phyloP scores from a whole-genome alignment of 345 rosid species.

The Carallia brachiata region DNA sequence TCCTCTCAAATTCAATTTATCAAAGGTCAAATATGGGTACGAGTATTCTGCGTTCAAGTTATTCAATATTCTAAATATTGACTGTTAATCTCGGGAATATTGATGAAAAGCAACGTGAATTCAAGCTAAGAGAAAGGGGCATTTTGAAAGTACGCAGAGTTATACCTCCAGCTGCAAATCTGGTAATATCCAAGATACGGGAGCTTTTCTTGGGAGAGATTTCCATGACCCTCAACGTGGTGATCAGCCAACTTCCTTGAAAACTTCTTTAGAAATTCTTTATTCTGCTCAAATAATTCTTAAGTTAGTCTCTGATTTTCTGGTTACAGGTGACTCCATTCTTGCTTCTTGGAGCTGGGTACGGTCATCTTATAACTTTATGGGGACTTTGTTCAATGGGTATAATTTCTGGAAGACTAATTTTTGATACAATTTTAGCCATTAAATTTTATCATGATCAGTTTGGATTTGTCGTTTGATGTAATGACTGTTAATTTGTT shows the following conservation, averaged over 20 bases:
- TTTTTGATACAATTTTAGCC: neutral
- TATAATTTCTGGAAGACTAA: slow-evolving; percentile 20
- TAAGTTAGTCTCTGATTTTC: slow-evolving; percentile 8
- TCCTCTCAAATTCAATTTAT: slow-evolving; percentile 71
- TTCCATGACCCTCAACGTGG: slow-evolving; percentile 83
- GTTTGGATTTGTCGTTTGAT: neutral
- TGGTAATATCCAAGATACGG: slow-evolving; percentile 58
- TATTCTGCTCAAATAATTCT: slow-evolving; percentile 9
- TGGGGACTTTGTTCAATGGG: slow-evolving; percentile 77
- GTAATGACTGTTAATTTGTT: slow-evolving; percentile 9
- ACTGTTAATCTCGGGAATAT: slow-evolving; percentile 38
- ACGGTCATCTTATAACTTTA: slow-evolving; percentile 72
- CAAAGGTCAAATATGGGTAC: slow-evolving; percentile 41
- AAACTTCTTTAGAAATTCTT: neutral
- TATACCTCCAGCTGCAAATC: slow-evolving; percentile 72
- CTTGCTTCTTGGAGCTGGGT: slow-evolving; percentile 83
- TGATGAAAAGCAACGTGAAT: slow-evolving; percentile 36
- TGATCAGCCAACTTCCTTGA: neutral
- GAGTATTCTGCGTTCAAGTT: neutral
- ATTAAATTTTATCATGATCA: neutral
- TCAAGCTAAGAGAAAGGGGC: slow-evolving; percentile 69
- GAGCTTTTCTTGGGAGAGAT: slow-evolving; percentile 95
- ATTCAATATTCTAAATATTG: neutral
- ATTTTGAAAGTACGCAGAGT: slow-evolving; percentile 55
- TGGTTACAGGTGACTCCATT: slow-evolving; percentile 71